phyloP scores from a whole-genome alignment of 2,329 filamentous ascomycete species.

The Exophiala sp. region DNA sequence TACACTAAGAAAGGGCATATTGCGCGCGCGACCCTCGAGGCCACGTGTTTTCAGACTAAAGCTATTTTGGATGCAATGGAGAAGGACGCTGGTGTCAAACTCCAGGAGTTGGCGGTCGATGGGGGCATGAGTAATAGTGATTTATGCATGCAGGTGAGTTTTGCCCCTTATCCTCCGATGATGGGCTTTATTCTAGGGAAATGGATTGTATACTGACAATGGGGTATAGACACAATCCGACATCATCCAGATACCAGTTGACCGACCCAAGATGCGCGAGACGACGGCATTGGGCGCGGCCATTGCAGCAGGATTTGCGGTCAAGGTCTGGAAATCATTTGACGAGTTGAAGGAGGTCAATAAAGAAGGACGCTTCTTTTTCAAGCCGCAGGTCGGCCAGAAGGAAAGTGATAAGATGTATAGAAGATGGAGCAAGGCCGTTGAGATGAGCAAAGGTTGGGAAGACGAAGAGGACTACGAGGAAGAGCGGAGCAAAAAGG shows the following conservation, averaged over 20 bases:
- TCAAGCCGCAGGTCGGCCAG: slow-evolving; percentile 62
- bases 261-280: slow-evolving; percentile 79
- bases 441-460: slow-evolving; percentile 77
- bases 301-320: slow-evolving; percentile 80
- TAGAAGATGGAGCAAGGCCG: slow-evolving; percentile 69
- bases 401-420: slow-evolving; percentile 62
- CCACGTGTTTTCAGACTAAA: slow-evolving; percentile 78
- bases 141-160: slow-evolving; percentile 66
- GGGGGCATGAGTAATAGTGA: slow-evolving; percentile 77
- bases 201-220: neutral
- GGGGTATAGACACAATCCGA: slow-evolving; percentile 64
- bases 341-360: slow-evolving; percentile 72
- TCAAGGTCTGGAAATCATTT: slow-evolving; percentile 72
- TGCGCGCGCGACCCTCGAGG: slow-evolving; percentile 74
- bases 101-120: slow-evolving; percentile 71
- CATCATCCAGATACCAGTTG: slow-evolving; percentile 76
- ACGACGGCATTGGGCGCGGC: slow-evolving; percentile 85
- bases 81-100: slow-evolving; percentile 66
- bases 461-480: slow-evolving; percentile 31
- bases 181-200: no score
- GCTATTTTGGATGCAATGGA: slow-evolving; percentile 82
- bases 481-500: slow-evolving; percentile 4
- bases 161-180: no score
- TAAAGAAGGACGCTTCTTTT: slow-evolving; percentile 64
- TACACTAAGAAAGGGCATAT: slow-evolving; percentile 75